Percentiles rank a stretch among this genome's conserved stretches.
Evolutionary conservation across 2,329 filamentous ascomycete genomes (phyloP).

Genomic region (Aspergillus sp.): DNA sequence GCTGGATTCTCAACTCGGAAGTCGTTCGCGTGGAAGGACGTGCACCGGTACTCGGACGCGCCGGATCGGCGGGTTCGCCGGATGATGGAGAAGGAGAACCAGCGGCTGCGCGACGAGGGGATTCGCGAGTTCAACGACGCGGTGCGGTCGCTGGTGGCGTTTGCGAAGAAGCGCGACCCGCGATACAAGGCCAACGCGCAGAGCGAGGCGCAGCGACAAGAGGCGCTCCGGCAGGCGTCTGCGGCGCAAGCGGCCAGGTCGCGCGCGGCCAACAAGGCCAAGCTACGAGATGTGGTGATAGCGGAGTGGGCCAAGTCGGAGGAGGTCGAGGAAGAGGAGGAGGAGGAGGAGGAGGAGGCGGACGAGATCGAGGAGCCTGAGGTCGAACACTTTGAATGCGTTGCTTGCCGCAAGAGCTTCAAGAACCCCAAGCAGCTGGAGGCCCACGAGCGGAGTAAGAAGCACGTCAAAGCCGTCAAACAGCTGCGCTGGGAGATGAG

Average conservation of each 20-base stretch:
- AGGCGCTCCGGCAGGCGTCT: constrained; percentile 64
- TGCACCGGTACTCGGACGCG: constrained; percentile 72
- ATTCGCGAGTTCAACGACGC: constrained; percentile 87
- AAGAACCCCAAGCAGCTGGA: constrained; percentile 89
- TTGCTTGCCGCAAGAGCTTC: constrained; percentile 58
- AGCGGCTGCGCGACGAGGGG: constrained; percentile 69
- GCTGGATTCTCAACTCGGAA: constrained; percentile 73
- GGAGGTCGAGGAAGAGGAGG: constrained; percentile 43
- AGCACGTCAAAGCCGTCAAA: constrained; percentile 79
- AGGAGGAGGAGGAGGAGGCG: constrained; percentile 37
- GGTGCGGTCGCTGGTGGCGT: constrained; percentile 73
- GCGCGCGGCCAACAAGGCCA: constrained; percentile 70
- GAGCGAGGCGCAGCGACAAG: constrained; percentile 71
- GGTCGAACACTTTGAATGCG: constrained; percentile 52
- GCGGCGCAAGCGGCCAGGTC: constrained; percentile 76
- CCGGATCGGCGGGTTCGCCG: constrained; percentile 75
- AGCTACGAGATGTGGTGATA: constrained; percentile 52
- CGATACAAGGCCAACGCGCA: constrained; percentile 69
- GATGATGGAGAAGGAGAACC: constrained; percentile 93
- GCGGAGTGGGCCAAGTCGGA: constrained; percentile 66
- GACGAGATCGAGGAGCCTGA: constrained; percentile 38
- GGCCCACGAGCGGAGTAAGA: constrained; percentile 92
- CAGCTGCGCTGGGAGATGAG: constrained; percentile 74
- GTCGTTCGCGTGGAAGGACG: constrained; percentile 81
- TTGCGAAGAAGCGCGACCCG: constrained; percentile 84